Base-by-base conservation (phyloP, 495 filamentous ascomycete species). In the Cercophora newfieldiana region DNA sequence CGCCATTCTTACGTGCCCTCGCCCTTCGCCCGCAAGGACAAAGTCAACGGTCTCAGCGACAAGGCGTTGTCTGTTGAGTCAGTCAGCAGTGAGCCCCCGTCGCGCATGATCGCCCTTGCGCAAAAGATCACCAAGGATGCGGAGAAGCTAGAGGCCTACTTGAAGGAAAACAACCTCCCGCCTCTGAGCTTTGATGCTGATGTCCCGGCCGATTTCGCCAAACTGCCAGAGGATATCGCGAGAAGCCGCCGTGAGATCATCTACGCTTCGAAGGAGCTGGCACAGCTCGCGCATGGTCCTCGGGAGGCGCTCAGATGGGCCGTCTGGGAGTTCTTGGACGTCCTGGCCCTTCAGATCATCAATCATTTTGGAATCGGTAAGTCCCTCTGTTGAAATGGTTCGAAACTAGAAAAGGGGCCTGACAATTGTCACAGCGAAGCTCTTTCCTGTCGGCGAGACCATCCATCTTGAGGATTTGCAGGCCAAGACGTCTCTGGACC, bases 401-500 rank as follows among this genome's bases (percentile, higher is more conserved):
- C 16, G 4, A 30, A 24, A 33, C 61, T 74, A 22, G 37, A 6
- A 44, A 44, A 44, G 37, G 37, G 30, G 37, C 10, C 37, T 44
- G 18, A 44, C 37, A 44, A 70, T 61, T 51, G 59, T 7, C 33
- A 7, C 53, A 80, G 79, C 78, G 1, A 75, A 78, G 59, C 75
- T 80, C 28, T 71, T 80, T 19, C 79, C 78, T n/a, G 18, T 70
- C 49, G 60, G 77, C 28, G 70, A 70, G 8, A 73, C 80, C 37
- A 80, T 79, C 54, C 75, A 79, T 1, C 82, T 83, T 61, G 57
- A 71, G 21, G 73, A 83, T 49, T 74, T 87, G 8, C 73, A 83
- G 16, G 31, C 66, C 47, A 73, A 74, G 50, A 80, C 78, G 0
- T 63, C 75, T 0, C 68, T 86, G 12, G 76, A 82, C 58, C 69